Percentiles rank a stretch among this genome's conserved stretches.
These are phyloP conservation scores for Auriscalpium vulgare DNA, from an alignment of 768 basidiomycete species.

Conservation along the genomic window DNA sequence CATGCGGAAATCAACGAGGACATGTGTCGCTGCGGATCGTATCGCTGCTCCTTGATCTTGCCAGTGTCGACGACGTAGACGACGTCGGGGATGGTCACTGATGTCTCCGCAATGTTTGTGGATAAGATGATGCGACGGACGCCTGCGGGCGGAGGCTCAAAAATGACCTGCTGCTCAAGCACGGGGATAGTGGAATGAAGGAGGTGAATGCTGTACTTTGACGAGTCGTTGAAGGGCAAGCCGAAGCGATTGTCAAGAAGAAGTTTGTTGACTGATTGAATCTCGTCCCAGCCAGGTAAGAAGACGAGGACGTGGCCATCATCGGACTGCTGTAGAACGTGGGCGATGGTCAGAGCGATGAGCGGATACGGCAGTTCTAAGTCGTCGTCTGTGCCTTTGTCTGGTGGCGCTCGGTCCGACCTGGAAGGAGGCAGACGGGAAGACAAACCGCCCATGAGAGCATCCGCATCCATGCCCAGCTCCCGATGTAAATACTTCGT, in stretches of 20 bases:
- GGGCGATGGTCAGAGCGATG: slow-evolving; percentile 72
- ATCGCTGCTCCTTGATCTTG: slow-evolving; percentile 81
- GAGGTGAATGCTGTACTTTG: slow-evolving; percentile 63
- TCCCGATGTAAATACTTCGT: slow-evolving; percentile 67
- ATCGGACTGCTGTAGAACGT: slow-evolving; percentile 64
- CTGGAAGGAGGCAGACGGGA: slow-evolving; percentile 7
- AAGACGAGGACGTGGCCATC: slow-evolving; percentile 89
- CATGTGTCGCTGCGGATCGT: slow-evolving; percentile 83
- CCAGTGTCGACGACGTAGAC: slow-evolving; percentile 91
- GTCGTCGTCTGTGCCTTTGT: slow-evolving; percentile 40
- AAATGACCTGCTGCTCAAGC: slow-evolving; percentile 82
- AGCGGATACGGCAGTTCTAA: slow-evolving; percentile 76
- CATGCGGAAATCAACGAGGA: slow-evolving; percentile 85
- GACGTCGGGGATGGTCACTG: slow-evolving; percentile 90
- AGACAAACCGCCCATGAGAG: slow-evolving; percentile 3
- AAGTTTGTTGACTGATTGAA: slow-evolving; percentile 58
- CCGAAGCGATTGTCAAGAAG: slow-evolving; percentile 45
- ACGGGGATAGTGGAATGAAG: slow-evolving; percentile 88
- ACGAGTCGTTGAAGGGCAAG: slow-evolving; percentile 51
- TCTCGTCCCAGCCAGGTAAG: slow-evolving; percentile 92
- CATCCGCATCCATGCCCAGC: slow-evolving; percentile 30
- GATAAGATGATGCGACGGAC: slow-evolving; percentile 84
- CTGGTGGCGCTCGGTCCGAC: slow-evolving; percentile 8
- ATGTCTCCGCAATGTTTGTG: slow-evolving; percentile 95
- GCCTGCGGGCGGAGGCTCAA: slow-evolving; percentile 70